Conservation (phyloP, 352 stramenopile genomes). For the Globisporangium cylindrosporum region DNA sequence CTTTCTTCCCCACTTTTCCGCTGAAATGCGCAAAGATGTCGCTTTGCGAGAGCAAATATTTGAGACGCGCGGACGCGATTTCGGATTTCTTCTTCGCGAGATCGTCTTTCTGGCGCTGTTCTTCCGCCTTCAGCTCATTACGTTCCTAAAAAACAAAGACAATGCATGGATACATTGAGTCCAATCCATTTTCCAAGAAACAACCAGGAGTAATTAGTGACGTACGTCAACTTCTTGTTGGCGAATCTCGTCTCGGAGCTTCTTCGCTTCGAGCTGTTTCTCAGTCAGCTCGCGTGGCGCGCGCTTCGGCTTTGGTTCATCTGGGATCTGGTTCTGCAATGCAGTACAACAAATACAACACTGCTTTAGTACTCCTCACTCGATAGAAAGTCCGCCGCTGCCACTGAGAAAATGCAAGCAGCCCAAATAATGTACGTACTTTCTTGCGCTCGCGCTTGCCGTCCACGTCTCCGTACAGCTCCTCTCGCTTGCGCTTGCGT, state of each 20-base stretch:
- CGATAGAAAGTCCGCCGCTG: neutral
- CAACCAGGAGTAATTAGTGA: neutral
- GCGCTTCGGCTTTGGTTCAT: constrained; percentile 43
- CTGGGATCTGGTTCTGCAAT: constrained; percentile 26
- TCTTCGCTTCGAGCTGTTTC: constrained; percentile 72
- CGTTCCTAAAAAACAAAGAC: constrained; percentile 30
- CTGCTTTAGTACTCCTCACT: constrained; percentile 4
- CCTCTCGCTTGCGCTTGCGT: constrained; percentile 70
- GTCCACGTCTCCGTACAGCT: constrained; percentile 66
- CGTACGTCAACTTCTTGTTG: constrained; percentile 53
- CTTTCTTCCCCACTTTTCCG: constrained; percentile 74
- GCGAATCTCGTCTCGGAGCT: constrained; percentile 64
- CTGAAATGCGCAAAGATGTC: constrained; percentile 98
- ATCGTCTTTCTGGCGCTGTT: constrained; percentile 76
- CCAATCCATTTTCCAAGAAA: neutral
- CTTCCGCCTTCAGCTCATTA: constrained; percentile 72
- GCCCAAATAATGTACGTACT: constrained; percentile 13
- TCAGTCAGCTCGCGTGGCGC: constrained; percentile 46
- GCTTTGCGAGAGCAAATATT: constrained; percentile 95
- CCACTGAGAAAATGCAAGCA: neutral
- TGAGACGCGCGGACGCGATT: constrained; percentile 79
- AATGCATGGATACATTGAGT: neutral
- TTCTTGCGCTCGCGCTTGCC: constrained; percentile 83
- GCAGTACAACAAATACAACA: neutral
- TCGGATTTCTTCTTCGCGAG: constrained; percentile 76